Conservation (phyloP, 345 rosid species). For the Euclidium syriacum region DNA sequence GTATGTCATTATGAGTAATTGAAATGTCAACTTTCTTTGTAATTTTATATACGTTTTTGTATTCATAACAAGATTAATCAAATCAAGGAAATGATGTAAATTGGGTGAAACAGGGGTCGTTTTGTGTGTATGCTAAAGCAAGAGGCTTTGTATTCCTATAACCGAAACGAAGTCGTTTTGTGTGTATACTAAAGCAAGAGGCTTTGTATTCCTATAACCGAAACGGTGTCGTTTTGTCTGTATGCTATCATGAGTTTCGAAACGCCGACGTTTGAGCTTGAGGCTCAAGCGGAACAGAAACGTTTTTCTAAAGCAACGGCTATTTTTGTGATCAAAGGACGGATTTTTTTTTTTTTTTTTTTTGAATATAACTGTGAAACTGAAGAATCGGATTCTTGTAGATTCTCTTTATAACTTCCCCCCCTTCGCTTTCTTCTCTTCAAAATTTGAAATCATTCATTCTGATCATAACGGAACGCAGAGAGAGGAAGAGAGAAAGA, state of each 20-base stretch:
- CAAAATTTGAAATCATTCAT: constrained; percentile 9
- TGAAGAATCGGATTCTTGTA: constrained; percentile 23
- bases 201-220: not conserved
- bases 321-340: not conserved
- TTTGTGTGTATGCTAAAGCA: too few species aligned
- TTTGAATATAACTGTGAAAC: not conserved
- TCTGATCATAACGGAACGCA: not conserved
- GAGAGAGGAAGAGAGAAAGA: constrained; percentile 6
- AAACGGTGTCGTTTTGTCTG: not conserved
- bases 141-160: too few species aligned
- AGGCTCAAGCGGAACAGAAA: not conserved
- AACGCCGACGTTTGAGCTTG: not conserved
- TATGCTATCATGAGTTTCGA: not conserved
- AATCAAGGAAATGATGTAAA: too few species aligned
- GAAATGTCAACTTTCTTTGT: too few species aligned
- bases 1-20: too few species aligned
- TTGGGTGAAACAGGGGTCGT: too few species aligned
- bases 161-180: too few species aligned
- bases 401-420: constrained; percentile 25
- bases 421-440: not conserved
- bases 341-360: not conserved
- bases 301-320: constrained; percentile 21
- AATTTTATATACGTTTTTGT: too few species aligned
- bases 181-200: not conserved
- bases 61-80: too few species aligned